These are phyloP conservation scores for Capillidium rhysosporum DNA, from an alignment of 371 early-diverging fungal genomes.

Conservation along the genomic window DNA sequence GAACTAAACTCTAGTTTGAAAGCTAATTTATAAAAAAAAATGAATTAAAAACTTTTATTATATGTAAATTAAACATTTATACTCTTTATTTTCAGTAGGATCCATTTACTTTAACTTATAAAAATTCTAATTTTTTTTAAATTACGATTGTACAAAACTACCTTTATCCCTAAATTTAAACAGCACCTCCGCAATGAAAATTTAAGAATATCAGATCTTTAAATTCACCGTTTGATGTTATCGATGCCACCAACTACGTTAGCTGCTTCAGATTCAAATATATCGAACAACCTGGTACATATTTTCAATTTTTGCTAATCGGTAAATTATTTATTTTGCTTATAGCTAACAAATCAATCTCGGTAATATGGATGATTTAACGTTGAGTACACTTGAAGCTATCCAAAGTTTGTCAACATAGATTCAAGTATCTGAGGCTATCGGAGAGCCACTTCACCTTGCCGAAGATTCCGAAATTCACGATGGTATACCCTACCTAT, in stretches of 20 bases:
- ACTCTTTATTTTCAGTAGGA: background rate
- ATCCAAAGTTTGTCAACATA: constrained; percentile 44
- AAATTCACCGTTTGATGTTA: constrained; percentile 41
- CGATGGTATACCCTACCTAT: constrained; percentile 65
- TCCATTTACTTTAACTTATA: background rate
- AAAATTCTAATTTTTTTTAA: background rate
- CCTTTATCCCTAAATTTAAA: constrained; percentile 27
- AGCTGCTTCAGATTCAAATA: constrained; percentile 43
- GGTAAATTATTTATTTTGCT: background rate
- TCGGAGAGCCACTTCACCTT: constrained; percentile 19
- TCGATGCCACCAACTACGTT: constrained; percentile 45
- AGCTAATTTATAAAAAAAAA: constrained; percentile 27
- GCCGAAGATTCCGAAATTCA: constrained; percentile 37
- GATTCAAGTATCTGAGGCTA: constrained; percentile 29
- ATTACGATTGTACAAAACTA: background rate
- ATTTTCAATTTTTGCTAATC: no score
- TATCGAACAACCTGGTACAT: constrained; percentile 50
- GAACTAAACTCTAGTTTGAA: constrained; percentile 77
- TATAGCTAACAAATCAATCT: constrained; percentile 74
- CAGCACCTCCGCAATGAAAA: constrained; percentile 23
- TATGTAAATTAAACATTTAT: no score
- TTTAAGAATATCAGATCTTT: constrained; percentile 38
- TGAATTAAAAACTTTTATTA: constrained; percentile 8
- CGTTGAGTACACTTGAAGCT: constrained; percentile 40
- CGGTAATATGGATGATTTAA: constrained; percentile 51